Base-by-base conservation (phyloP, 2,329 filamentous ascomycete species). In the Cryphonectria parasitica region DNA sequence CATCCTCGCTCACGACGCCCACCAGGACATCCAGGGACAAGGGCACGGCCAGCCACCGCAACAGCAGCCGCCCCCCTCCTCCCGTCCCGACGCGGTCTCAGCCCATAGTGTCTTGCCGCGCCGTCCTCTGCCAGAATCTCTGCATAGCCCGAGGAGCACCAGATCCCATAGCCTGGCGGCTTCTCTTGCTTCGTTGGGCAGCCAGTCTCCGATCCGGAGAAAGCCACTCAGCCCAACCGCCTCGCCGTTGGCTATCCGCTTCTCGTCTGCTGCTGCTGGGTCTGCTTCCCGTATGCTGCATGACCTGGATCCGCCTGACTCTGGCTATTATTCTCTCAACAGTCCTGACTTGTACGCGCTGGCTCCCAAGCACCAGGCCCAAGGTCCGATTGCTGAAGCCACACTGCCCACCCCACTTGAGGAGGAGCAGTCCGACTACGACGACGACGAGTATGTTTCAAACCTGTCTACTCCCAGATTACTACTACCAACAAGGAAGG, bases 271-370 rank as follows among this genome's bases (percentile, higher is more conserved):
- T n/a, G 34, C 45, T 64, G 65, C 58, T 39, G 22, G 45, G 45
- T n/a, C 45, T 11, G 22, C 45, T 1, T 22, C 28, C 34, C 63
- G 43, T 25, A 76, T 79, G 80, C 52, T 79, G 76, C 64, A 78
- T 67, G 81, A 83, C 71, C 79, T 86, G 31, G 81, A 83, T 58
- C 82, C 82, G 72, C 85, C 87, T n/a, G 85, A 85, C 76, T 82
- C 83, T n/a, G 83, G 88, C 72, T 84, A 85, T 43, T 86, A 80
- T 74, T 86, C 87, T 19, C 78, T 89, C 68, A 88, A 90, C 78
- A 90, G 88, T 77, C 88, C 88, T 72, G 89, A 87, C 43, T 80
- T 90, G 64, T 90, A 90, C 84, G 86, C 89, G 49, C 41, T 63
- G 49, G 54, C 45, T 34, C 67, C 60, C 63, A 68, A 68, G 34